A percentile compares a stretch with the other conserved stretches of the same genome.
Conservation (phyloP, 2,329 filamentous ascomycete genomes). For the Fusarium sp. region DNA sequence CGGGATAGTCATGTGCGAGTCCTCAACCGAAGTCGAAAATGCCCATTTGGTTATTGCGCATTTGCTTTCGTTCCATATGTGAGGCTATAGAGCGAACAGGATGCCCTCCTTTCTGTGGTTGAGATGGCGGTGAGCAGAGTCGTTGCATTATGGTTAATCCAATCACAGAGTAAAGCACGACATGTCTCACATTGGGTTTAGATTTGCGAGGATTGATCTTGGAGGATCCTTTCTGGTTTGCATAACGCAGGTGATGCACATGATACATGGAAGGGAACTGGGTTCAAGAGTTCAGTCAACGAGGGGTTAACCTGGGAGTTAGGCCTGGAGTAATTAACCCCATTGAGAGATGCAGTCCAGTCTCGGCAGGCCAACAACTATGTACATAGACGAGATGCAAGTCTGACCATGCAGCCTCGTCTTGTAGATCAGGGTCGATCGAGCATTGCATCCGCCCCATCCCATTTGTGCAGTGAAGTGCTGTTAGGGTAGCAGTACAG, state of each 20-base stretch:
- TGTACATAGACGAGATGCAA: slow-evolving; percentile 14
- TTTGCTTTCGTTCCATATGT: slow-evolving; percentile 14
- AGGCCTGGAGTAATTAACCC: slow-evolving; percentile 4
- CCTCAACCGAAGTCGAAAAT: slow-evolving; percentile 7
- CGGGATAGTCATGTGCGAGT: not conserved
- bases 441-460: slow-evolving; percentile 31
- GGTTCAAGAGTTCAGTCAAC: not conserved
- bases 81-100: slow-evolving; percentile 27
- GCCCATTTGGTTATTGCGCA: slow-evolving; percentile 13
- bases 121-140: slow-evolving; percentile 38
- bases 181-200: slow-evolving; percentile 32
- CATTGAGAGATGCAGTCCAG: slow-evolving; percentile 8
- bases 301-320: not conserved
- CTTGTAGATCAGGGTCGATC: slow-evolving; percentile 36
- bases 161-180: slow-evolving; percentile 20
- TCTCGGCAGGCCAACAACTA: slow-evolving; percentile 15
- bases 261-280: slow-evolving; percentile 11
- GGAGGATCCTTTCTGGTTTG: slow-evolving; percentile 12
- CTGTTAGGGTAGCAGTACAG: slow-evolving; percentile 3
- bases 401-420: slow-evolving; percentile 35
- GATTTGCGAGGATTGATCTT: slow-evolving; percentile 15
- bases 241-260: slow-evolving; percentile 24
- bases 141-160: slow-evolving; percentile 13
- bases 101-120: slow-evolving; percentile 36
- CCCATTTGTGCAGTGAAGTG: slow-evolving; percentile 18